Evolutionary conservation across 2,329 filamentous ascomycete genomes (phyloP), one percentile per base, ranked within the genome.

Genomic region (Neodidymelliopsis sp.): DNA sequence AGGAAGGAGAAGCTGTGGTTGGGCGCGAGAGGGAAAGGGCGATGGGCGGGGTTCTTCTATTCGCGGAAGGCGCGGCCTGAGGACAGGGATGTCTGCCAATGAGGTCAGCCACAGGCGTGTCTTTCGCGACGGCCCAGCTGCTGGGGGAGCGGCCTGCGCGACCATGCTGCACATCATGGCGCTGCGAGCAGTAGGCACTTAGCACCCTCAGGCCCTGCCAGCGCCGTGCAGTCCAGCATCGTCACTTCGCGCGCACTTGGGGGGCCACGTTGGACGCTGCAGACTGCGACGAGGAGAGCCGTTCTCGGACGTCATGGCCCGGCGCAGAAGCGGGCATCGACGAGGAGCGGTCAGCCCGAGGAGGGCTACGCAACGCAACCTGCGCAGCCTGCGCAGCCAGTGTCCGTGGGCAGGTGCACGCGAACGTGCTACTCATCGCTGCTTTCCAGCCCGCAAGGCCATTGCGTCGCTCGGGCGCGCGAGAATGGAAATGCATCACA

Each of bases 401-500:
- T 25, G 27, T 31, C 42, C 42, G 22, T 41, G 41, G n/a, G 48
- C 48, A 46, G 40, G 28, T 39, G 34, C 15, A 38, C 18, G 44
- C 49, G 44, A 42, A 42, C 41, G 45, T 45, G 45, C 40, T 42
- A 16, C 36, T 40, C 34, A 24, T 43, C 38, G 30, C 25, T 33
- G 30, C 25, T 22, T 18, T 27, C 12, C 33, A 28, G 33, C 34
- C 28, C 19, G 24, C 46, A 23, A 30, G 44, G 36, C 36, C 34
- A 8, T 30, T 27, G 23, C 29, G 16, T 23, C 36, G 35, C 38
- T 15, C 43, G 22, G 30, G 33, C 42, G 51, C 39, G 28, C n/a
- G n/a, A n/a, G 28, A 30, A 36, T 25, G 28, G 54, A 49, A 66
- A 61, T 60, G 49, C 49, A 27, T 70, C 63, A 69, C 62, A 62